Conservation (phyloP, 805 yeast genomes). For the Schizosaccharomyces octosporus region DNA sequence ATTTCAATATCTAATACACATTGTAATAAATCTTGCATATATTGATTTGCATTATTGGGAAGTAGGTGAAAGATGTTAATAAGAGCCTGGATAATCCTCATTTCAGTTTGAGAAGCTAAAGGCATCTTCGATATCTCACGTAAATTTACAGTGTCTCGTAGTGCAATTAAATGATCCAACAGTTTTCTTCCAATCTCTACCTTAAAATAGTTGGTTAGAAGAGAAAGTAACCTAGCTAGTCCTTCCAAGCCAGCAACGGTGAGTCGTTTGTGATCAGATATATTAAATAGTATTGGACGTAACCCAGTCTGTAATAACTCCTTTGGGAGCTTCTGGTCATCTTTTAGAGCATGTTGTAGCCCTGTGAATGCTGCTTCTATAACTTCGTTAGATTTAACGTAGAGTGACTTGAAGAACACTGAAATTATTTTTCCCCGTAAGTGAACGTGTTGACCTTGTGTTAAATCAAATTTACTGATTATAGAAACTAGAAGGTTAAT, state of each 20-base stretch:
- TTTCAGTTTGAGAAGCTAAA: conserved; percentile 53
- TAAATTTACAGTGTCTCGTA: conserved; percentile 70
- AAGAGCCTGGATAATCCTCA: conserved; percentile 71
- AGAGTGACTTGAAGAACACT: conserved; percentile 79
- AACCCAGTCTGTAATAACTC: conserved; percentile 86
- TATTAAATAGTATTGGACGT: conserved; percentile 82
- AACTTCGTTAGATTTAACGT: conserved; percentile 61
- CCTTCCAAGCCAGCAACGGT: conserved; percentile 83
- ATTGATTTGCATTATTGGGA: conserved; percentile 79
- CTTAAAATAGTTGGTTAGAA: conserved; percentile 75
- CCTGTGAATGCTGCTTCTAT: conserved; percentile 88
- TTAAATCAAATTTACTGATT: conserved; percentile 60
- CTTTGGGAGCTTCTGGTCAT: conserved; percentile 72
- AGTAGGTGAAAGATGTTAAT: conserved; percentile 72
- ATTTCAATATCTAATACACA: conserved; percentile 60
- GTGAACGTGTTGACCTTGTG: conserved; percentile 33
- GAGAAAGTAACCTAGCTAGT: conserved; percentile 58
- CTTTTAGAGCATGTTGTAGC: conserved; percentile 54
- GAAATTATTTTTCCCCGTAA: conserved; percentile 70
- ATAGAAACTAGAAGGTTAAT: conserved; percentile 63
- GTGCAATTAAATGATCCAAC: conserved; percentile 78
- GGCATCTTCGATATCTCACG: conserved; percentile 59
- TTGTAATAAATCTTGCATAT: conserved; percentile 62
- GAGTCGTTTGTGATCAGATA: conserved; percentile 76
- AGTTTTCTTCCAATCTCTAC: conserved; percentile 89